Evolutionary conservation across 2,329 filamentous ascomycete species (phyloP).

Genomic region (Plectosphaerella plurivora): DNA sequence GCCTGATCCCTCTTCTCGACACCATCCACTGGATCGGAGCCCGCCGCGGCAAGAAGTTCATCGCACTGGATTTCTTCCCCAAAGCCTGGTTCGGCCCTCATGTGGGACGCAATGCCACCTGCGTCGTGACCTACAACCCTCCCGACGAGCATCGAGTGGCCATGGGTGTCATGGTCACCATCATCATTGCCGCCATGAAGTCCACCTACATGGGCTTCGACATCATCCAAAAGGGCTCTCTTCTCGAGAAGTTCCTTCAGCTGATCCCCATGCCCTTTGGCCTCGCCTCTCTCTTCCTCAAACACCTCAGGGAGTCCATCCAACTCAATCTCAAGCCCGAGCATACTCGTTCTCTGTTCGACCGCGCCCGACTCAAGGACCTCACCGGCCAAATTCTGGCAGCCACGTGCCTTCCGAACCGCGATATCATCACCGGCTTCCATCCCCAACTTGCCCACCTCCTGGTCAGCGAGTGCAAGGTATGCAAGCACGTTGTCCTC

Average conservation of each 20-base stretch:
- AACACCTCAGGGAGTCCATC: constrained; percentile 2
- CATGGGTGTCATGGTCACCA: not conserved
- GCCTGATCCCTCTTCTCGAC: constrained; percentile 13
- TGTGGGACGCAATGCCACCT: constrained; percentile 1
- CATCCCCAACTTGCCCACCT: not conserved
- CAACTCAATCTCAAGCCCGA: not conserved
- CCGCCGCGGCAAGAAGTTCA: constrained; percentile 10
- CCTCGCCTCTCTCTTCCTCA: constrained; percentile 2
- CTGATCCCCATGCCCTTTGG: constrained; percentile 8
- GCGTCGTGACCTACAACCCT: constrained; percentile 7
- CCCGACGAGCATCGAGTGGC: not conserved
- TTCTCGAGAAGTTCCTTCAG: constrained; percentile 6
- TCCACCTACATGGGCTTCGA: constrained; percentile 7
- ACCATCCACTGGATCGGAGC: constrained; percentile 12
- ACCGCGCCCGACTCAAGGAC: not conserved
- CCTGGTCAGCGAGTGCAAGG: not conserved
- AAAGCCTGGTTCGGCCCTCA: constrained; percentile 1
- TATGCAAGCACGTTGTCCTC: not conserved
- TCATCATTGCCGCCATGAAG: constrained; percentile 7
- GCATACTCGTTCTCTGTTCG: not conserved
- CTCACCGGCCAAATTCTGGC: constrained; percentile 8
- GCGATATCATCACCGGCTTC: not conserved
- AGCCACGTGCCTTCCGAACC: not conserved
- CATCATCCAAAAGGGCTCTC: not conserved
- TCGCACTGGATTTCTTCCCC: constrained; percentile 7